These are phyloP conservation scores for Rhodotorula sp. DNA, from an alignment of 1,284 basidiomycete species.

Conservation along the genomic window DNA sequence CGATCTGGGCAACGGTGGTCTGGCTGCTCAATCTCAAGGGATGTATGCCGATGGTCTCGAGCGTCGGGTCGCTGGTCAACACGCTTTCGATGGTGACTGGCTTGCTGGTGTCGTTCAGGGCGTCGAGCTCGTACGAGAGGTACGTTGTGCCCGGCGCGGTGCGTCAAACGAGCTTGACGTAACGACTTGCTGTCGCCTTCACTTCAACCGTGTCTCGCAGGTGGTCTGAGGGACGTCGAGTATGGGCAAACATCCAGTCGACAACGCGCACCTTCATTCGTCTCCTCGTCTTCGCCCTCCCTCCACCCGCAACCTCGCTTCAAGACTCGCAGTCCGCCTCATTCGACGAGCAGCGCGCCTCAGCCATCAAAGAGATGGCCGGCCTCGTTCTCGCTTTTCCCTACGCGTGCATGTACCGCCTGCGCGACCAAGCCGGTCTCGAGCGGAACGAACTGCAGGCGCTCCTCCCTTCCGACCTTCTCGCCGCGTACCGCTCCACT, in stretches of 20 bases:
- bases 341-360: not conserved
- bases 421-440: conserved; percentile 34
- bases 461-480: conserved; percentile 28
- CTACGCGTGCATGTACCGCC: conserved; percentile 36
- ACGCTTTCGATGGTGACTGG: conserved; percentile 21
- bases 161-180: not conserved
- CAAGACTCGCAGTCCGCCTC: not conserved
- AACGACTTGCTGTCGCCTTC: not conserved
- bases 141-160: not conserved
- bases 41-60: conserved; percentile 4
- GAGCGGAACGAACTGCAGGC: conserved; percentile 21
- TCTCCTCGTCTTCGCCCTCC: conserved; percentile 23
- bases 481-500: conserved; percentile 22
- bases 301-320: conserved; percentile 6
- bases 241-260: conserved; percentile 23
- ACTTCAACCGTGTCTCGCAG: not conserved
- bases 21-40: conserved; percentile 8
- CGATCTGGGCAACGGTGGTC: conserved; percentile 21
- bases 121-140: conserved; percentile 27
- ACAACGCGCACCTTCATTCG: conserved; percentile 33
- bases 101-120: conserved; percentile 29
- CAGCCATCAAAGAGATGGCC: conserved; percentile 22
- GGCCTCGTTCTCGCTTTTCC: conserved; percentile 32
- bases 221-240: conserved; percentile 36
- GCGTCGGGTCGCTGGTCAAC: conserved; percentile 11